Base-by-base conservation (phyloP, 192 early-diverging fungal genomes). In the Coemansia erecta region DNA sequence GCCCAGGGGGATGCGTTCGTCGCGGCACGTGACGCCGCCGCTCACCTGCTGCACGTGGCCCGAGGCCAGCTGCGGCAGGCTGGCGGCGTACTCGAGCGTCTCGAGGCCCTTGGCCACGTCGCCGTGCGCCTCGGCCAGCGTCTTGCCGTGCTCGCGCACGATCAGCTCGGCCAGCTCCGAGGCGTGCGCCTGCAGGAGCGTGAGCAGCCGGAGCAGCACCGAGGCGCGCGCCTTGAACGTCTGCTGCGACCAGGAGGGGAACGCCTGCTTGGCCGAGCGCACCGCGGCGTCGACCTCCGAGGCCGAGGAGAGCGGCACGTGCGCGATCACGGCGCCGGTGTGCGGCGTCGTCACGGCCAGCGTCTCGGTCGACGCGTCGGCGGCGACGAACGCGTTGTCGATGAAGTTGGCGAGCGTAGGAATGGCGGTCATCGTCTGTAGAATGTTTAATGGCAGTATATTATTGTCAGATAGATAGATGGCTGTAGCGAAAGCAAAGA, bases 71-170 rank as follows among this genome's bases (percentile, higher is more conserved):
- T 87, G 84, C 12, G 90, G 89, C 23, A 90, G 61, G 1, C 86
- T 80, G 6, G 87, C 61, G 6, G 90, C 88, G 53, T 87, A 92
- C 61, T 92, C 90, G 33, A 93, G 80, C 0, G 90, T 92, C 59
- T 93, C 91, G 41, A 86, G 77, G 14, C 90, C 91, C 63, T 92
- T 92, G 53, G 76, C 64, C 43, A 93, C 76, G 57, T 91, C 90
- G 31, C 83, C 87, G 15, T 82, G 44, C 8, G 90, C 90, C 65
- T 93, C 91, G 0, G 79, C 66, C 61, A 77, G 78, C 45, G 82
- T 92, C 81, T 92, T 93, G 61, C 91, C 91, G 59, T 93, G 90
- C 66, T 93, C 91, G 22, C 76, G 64, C 21, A 87, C 89, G 11
- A 93, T 84, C 55, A 92, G 66, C 43, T 82, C 85, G 0, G 85